Conservation (phyloP, 2,329 filamentous ascomycete species). For the Penicillium hesseltinei region DNA sequence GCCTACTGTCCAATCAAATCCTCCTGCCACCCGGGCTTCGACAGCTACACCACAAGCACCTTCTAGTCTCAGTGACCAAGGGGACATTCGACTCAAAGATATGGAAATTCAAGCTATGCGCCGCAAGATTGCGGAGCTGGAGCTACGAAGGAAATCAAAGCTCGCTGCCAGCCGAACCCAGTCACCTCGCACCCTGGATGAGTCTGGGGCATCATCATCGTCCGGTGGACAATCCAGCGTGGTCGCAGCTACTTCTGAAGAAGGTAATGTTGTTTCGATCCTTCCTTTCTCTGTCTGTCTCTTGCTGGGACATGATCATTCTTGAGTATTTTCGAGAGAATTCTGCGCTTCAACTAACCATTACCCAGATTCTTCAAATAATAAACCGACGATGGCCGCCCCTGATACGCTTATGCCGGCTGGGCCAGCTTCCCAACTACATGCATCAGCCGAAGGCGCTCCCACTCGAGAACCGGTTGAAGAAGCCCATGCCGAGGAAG, state of each 20-base stretch:
- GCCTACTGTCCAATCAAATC: conserved; percentile 40
- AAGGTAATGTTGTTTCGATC: conserved; percentile 6
- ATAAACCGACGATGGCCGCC: neutral
- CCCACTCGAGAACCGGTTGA: conserved; percentile 6
- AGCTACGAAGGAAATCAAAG: conserved; percentile 46
- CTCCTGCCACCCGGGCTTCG: conserved; percentile 39
- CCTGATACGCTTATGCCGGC: neutral
- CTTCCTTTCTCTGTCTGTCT: neutral
- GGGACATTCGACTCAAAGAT: conserved; percentile 49
- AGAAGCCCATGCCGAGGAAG: conserved; percentile 11
- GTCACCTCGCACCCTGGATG: conserved; percentile 31
- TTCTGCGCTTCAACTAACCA: conserved; percentile 32
- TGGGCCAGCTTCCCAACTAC: neutral
- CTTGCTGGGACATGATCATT: neutral
- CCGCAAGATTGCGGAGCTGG: conserved; percentile 51
- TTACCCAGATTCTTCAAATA: conserved; percentile 43
- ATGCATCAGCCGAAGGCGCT: neutral
- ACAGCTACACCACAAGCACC: conserved; percentile 39
- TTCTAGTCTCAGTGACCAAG: conserved; percentile 37
- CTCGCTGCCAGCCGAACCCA: conserved; percentile 37
- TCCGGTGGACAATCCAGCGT: conserved; percentile 12
- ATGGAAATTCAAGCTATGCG: conserved; percentile 50
- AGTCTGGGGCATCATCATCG: conserved; percentile 24
- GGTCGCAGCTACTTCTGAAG: conserved; percentile 1
- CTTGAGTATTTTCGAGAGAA: neutral